Evolutionary conservation across 2,329 filamentous ascomycete species (phyloP), one percentile per base, ranked within the genome.

Genomic region (Talaromyces marneffei): DNA sequence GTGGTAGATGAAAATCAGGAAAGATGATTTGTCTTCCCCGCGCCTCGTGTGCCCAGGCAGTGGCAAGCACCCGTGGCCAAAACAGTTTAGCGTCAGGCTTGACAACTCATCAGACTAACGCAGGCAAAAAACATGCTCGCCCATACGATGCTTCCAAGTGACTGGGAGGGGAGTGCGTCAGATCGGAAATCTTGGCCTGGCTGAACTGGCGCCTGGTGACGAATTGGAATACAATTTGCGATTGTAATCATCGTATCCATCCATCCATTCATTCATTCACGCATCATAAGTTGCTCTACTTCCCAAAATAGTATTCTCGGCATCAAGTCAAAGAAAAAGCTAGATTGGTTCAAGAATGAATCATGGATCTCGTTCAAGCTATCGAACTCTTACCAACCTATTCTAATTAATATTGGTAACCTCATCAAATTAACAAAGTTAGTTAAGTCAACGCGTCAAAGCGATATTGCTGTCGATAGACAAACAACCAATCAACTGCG

Each of bases 11-110:
- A 50, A n/a, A n/a, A n/a, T n/a, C n/a, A n/a, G n/a, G n/a, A n/a
- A 31, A 50, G 42, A 29, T 52, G 29, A 52, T 52, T 52, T 52
- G 48, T 52, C 44, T 48, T 48, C 44, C 44, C 44, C 44, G 44
- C 29, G 48, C 48, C 48, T 20, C n/a, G 27, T 6, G 39, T 42
- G n/a, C 33, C 33, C 14, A 35, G 33, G n/a, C 7, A 18, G 18
- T 8, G 9, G 23, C n/a, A 18, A 31, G 29, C 4, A 4, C 29
- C 29, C n/a, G 18, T 35, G 33, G 27, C n/a, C n/a, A 35, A 33
- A 33, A 12, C n/a, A 18, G 48, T n/a, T 52, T 52, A 52, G 48
- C 12, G 16, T 44, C 10, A 5, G 23, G 7, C 42, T 52, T 23
- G 48, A 52, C 48, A 52, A 52, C 48, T 52, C 48, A 52, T 35